Evolutionary conservation across 2,329 filamentous ascomycete genomes (phyloP), one percentile per base, ranked within the genome.

Genomic region (Aquanectria penicillioides): DNA sequence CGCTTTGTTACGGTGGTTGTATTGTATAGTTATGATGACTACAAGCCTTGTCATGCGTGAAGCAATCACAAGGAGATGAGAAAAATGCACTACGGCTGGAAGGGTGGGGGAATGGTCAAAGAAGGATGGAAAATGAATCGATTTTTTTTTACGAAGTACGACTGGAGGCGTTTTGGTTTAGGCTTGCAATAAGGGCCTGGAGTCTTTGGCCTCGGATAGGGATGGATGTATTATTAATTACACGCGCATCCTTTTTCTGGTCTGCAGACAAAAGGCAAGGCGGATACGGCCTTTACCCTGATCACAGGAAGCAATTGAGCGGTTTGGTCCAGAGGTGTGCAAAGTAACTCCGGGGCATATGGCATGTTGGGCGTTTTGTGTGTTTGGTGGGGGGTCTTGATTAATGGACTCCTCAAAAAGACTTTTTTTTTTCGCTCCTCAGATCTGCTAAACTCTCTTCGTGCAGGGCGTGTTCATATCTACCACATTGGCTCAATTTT

Each of bases 141-240:
- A 46, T 15, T 7, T n/a, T n/a, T n/a, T n/a, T n/a, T 44, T 29
- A 59, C 22, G 57, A 59, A 23, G 43, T 48, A 59, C 46, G 57
- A 59, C 9, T 15, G 50, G 33, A 23, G 57, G 57, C 50, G 57
- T 59, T 43, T 48, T 36, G 50, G 44, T 44, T 50, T 36, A 23
- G 34, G 25, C 25, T 43, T 55, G 25, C 29, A 34, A 31, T 28
- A 13, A 20, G 25, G 38, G 17, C 29, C 50, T 23, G 50, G 26
- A 26, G 40, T 38, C 10, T 55, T 36, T 25, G 23, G n/a, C 26
- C 20, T 50, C 23, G 57, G 38, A 48, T 23, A 43, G 26, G 38
- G 26, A 59, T 55, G 57, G 22, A 37, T 55, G 54, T 59, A 55
- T 20, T 46, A 57, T 34, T 52, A 52, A 52, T 53, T 43, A 47